Evolutionary conservation across 23 red algal species (phyloP), one percentile per base, ranked within the genome.

Genomic region (Gracilaria vermiculophylla): DNA sequence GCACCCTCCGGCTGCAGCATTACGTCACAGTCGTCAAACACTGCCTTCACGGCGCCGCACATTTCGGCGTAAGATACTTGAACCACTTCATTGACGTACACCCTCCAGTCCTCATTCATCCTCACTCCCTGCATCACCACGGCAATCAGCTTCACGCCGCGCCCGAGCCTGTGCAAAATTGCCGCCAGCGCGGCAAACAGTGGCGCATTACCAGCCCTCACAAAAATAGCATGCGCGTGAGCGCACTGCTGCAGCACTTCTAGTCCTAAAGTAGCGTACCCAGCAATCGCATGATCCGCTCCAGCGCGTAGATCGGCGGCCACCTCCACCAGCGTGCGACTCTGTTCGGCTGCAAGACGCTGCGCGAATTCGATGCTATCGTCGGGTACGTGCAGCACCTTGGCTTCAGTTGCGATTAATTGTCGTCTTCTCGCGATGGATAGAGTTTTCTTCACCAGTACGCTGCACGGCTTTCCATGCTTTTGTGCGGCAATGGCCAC

Each of bases 201-300:
- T 40, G 60, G 54, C 34, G 78, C 78, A 65, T 82, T 82, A 6
- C 78, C 78, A n/a, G 37, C 78, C 13, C 53, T 82, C 14, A 82
- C 78, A 58, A 82, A 82, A 24, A 82, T 64, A 24, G 37, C 60
- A 36, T 64, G 54, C 15, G 60, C 53, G 54, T 82, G 78, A 5
- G 78, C 54, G 23, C 78, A 82, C 78, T 82, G 78, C 37, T 82
- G 78, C 56, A 82, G 60, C 13, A 82, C 34, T 64, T 82, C 78
- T 50, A 82, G 54, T 14, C 78, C 78, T 35, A 82, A 34, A 47
- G 78, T 82, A 41, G 78, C 78, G 42, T 82, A 82, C 24, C 78
- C 78, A 4, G 60, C 78, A 14, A 82, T 28, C 21, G 78, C 78
- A 45, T 82, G 54, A 45, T 64, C 78, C 17, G 31, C 35, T 6